Evolutionary conservation across 352 stramenopile species (phyloP), one percentile per base, ranked within the genome.

Genomic region (Phytophthora melonis): DNA sequence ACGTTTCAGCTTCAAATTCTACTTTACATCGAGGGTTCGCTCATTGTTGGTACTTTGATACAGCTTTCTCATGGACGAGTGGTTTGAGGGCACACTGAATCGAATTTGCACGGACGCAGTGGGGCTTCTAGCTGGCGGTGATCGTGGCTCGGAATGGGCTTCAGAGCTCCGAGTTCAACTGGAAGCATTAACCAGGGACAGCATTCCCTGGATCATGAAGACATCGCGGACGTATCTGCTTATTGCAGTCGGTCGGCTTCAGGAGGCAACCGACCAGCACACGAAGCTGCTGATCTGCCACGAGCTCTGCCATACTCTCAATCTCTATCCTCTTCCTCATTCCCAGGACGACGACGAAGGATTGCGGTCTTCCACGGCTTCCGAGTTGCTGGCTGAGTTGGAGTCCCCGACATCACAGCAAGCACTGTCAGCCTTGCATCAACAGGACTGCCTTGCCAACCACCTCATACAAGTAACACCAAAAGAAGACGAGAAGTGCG

Each of bases 51-150:
- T 21, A 1, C 50, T 32, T 39, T 9, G 5, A 47, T 59, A 8
- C 47, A 80, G 74, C 36, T 62, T 81, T 53, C 52, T 81, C 16
- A n/a, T 70, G 19, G 49, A 72, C 16, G 58, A 79, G 63, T 81
- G 70, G 61, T 67, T 81, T 32, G 58, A 73, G 49, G 25, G 59
- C 7, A 43, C 47, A 18, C 53, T 78, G 8, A 19, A 41, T 41
- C 66, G 58, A 7, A 41, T 79, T 19, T 71, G 68, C 23, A 11
- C 19, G 25, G 60, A 19, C 9, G 60, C 64, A 25, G 53, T 54
- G 11, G 30, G 60, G 8, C 16, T 81, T 27, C 45, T 81, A 18
- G 41, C 21, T 21, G 63, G 32, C 5, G 47, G 59, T 43, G 62
- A 14, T 1, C 60, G 25, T 9, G 13, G 21, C 16, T 57, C 77